Evolutionary conservation across 768 basidiomycete species (phyloP).

Genomic region (Paxillus rubicundulus): DNA sequence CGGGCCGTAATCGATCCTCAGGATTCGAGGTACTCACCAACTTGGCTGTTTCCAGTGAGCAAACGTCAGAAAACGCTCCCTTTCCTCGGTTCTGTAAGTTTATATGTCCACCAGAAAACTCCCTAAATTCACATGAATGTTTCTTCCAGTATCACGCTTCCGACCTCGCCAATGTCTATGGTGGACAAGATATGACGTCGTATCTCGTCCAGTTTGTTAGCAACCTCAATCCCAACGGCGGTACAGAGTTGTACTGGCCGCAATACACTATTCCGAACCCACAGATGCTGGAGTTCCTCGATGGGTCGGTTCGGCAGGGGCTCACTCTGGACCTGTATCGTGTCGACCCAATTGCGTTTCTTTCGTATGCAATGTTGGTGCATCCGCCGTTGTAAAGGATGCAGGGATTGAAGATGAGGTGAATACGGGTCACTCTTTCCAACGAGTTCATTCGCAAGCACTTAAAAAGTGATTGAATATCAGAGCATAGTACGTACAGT

Average conservation of each 20-base stretch:
- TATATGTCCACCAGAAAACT: no score
- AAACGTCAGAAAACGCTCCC: no score
- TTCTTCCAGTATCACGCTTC: constrained; percentile 39
- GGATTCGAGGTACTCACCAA: no score
- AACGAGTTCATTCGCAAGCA: no score
- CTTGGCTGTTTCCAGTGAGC: no score
- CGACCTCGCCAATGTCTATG: constrained; percentile 44
- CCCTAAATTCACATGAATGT: neutral
- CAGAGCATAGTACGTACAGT: no score
- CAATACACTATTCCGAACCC: constrained; percentile 36
- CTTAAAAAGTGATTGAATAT: no score
- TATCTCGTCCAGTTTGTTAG: constrained; percentile 20
- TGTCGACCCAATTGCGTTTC: constrained; percentile 34
- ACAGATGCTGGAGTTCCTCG: constrained; percentile 40
- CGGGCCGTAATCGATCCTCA: no score
- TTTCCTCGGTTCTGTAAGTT: no score
- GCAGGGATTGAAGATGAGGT: no score
- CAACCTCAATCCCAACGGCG: constrained; percentile 39
- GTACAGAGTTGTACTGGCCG: constrained; percentile 40
- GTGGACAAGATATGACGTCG: constrained; percentile 42
- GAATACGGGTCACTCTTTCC: no score
- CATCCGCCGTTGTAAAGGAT: neutral
- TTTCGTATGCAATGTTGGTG: constrained; percentile 17
- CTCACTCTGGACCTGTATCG: constrained; percentile 46
- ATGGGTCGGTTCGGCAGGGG: constrained; percentile 30